Percentiles rank a stretch among this genome's conserved stretches.
Evolutionary conservation across 192 early-diverging fungal species (phyloP).

Genomic region (Helicostylum pulchrum): DNA sequence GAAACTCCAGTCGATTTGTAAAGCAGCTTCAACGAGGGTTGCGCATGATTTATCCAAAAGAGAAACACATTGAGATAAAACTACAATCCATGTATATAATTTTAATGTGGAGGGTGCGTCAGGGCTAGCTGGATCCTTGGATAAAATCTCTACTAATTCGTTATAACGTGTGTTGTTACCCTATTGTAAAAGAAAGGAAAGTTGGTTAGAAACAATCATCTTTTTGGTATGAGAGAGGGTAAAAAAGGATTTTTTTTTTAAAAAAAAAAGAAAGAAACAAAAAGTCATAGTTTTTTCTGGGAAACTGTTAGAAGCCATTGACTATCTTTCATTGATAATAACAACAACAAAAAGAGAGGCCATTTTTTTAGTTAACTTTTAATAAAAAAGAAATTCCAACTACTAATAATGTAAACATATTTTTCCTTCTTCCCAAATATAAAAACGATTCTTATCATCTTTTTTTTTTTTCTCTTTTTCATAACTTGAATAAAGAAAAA

Average conservation of each 20-base stretch:
- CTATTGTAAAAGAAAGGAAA: constrained; percentile 15
- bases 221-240: background rate
- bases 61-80: constrained; percentile 45
- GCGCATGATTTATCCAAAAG: constrained; percentile 44
- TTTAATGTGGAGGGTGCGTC: constrained; percentile 25
- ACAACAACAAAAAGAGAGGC: background rate
- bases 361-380: background rate
- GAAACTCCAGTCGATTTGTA: constrained; percentile 57
- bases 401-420: constrained; percentile 15
- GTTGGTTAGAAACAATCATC: background rate
- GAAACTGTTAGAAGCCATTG: background rate
- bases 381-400: background rate
- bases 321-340: background rate
- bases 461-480: background rate
- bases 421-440: constrained; percentile 3
- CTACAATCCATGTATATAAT: constrained; percentile 43
- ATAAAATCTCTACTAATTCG: constrained; percentile 25
- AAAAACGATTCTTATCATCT: constrained; percentile 2
- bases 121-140: constrained; percentile 14
- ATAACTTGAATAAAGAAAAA: background rate
- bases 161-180: constrained; percentile 30
- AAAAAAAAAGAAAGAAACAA: background rate
- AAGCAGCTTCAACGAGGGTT: constrained; percentile 55
- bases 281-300: constrained; percentile 2
- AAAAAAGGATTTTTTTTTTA: background rate